Conservation (phyloP, 139 green algal species). For the Chlamydomonas asymmetrica region DNA sequence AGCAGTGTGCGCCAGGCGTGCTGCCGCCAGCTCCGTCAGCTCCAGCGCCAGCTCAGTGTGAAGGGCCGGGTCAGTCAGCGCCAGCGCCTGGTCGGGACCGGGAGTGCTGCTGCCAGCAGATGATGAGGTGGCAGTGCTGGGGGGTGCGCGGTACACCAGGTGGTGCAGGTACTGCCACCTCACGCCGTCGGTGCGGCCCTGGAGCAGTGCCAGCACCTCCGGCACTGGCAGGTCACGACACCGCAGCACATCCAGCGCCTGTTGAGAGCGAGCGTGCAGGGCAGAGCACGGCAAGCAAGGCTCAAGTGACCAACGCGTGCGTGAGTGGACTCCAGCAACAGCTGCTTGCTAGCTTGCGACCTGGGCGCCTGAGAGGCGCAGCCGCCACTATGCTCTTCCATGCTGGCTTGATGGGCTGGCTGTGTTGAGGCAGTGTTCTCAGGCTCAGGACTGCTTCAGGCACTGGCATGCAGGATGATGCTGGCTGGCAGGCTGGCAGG, state of each 20-base stretch:
- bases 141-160: conserved; percentile 40
- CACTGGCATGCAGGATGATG: no score
- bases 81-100: neutral
- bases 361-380: no score
- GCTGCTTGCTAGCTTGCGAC: no score
- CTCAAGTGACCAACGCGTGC: neutral
- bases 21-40: conserved; percentile 49
- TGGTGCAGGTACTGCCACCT: conserved; percentile 69
- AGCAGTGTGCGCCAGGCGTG: conserved; percentile 6
- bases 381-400: no score
- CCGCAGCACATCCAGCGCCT: conserved; percentile 30
- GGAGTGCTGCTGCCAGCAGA: neutral
- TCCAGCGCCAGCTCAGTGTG: conserved; percentile 70
- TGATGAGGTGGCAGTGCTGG: no score
- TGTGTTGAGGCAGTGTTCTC: no score
- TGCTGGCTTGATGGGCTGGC: no score
- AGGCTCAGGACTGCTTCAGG: no score
- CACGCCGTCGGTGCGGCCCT: conserved; percentile 34
- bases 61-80: conserved; percentile 18
- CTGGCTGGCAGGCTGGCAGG: no score
- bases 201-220: conserved; percentile 28
- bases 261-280: neutral
- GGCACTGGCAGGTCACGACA: conserved; percentile 9
- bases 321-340: no score
- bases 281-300: neutral